Evolutionary conservation across 768 basidiomycete genomes (phyloP).

Genomic region (Cubamyces lactineus): DNA sequence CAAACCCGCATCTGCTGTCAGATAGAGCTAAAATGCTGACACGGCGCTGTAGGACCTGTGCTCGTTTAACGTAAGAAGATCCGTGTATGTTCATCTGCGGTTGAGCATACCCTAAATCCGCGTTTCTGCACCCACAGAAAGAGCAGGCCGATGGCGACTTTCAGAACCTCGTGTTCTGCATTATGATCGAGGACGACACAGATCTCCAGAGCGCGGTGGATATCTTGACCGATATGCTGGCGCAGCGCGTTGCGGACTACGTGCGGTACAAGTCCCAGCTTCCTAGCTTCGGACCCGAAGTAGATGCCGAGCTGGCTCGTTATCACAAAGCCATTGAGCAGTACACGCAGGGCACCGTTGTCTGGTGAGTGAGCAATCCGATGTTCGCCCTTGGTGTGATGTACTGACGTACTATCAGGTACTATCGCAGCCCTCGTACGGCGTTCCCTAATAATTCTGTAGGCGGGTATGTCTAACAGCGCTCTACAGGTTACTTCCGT

Average conservation of each 20-base stretch:
- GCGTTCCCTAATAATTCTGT: too few relatives aligned
- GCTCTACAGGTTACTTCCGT: conserved; percentile 22
- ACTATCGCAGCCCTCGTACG: conserved; percentile 27
- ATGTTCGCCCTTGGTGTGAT: too few relatives aligned
- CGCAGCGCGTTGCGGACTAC: conserved; percentile 40
- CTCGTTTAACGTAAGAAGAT: conserved; percentile 21
- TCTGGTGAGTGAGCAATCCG: conserved; percentile 34
- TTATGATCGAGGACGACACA: conserved; percentile 40
- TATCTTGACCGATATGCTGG: conserved; percentile 42
- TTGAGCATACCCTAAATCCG: not conserved
- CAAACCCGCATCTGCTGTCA: not conserved
- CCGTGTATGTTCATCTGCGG: conserved; percentile 10
- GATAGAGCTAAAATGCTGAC: conserved; percentile 35
- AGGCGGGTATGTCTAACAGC: not conserved
- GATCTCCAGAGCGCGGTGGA: conserved; percentile 41
- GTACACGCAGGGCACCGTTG: conserved; percentile 43
- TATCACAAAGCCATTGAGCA: conserved; percentile 42
- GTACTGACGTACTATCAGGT: conserved; percentile 18
- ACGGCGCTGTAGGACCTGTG: conserved; percentile 31
- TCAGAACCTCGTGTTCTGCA: conserved; percentile 45
- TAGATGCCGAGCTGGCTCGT: conserved; percentile 38
- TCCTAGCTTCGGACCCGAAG: conserved; percentile 41
- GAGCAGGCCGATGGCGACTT: conserved; percentile 45
- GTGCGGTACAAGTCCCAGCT: conserved; percentile 36
- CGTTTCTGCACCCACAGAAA: conserved; percentile 32